Base-by-base conservation (phyloP, 495 filamentous ascomycete species). In the Trichoderma asperelloides region DNA sequence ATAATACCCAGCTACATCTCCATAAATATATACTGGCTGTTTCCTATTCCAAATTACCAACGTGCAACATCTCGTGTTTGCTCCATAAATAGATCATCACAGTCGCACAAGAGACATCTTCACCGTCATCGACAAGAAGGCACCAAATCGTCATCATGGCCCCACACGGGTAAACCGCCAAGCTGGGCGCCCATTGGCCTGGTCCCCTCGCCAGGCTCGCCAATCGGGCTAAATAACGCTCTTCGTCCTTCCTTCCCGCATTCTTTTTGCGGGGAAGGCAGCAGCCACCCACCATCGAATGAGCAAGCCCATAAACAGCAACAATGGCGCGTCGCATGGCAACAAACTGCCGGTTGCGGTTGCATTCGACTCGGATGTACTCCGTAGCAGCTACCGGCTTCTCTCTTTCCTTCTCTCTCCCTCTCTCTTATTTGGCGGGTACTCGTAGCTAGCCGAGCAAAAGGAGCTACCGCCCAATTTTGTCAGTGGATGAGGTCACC, bases 221-320 rank as follows among this genome's bases (percentile, higher is more conserved):
- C 55, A 60, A 60, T 30, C 55, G 12, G 33, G 55, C 55, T 25
- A 60, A 60, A 60, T 60, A 3, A 25, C 3, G 9, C n/a, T n/a
- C n/a, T n/a, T n/a, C 27, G 55, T 13, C 27, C 7, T 25, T 13
- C 27, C 55, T 25, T 60, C 27, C 55, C 23, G 55, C 55, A 12
- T 60, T 55, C 49, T 25, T 55, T 60, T 60, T 30, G 55, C 55
- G 55, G 55, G 55, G 55, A 60, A 60, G 21, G 5, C 30, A 60
- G 18, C n/a, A 60, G 15, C 49, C 49, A 55, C 1, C 21, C 49
- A 37, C 33, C 33, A 37, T 76, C n/a, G 47, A 51, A 21, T 5
- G 15, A 9, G 8, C 18, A 51, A 51, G 43, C 43, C 43, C 18
- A n/a, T 0, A 72, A 76, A 62, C 70, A 73, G 33, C 77, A 60